phyloP scores from a whole-genome alignment of 768 basidiomycete genomes.

The Gymnopilus dilepis region DNA sequence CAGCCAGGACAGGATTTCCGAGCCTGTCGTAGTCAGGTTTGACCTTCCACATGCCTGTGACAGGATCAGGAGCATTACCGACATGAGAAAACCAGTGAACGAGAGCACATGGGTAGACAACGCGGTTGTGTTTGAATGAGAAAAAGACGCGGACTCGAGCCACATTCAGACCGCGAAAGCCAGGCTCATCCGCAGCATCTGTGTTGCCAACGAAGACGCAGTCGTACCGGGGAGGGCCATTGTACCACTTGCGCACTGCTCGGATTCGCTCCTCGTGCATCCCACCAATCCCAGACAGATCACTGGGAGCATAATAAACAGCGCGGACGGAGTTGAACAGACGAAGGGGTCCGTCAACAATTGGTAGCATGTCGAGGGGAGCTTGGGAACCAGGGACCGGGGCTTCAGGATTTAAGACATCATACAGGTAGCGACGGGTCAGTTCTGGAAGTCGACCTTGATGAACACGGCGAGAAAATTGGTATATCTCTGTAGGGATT shows the following conservation, averaged over 20 bases:
- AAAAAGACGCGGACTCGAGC: constrained; percentile 32
- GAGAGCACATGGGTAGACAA: constrained; percentile 31
- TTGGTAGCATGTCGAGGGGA: constrained; percentile 27
- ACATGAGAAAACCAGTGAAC: constrained; percentile 30
- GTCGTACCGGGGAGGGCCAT: constrained; percentile 31
- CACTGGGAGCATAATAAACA: constrained; percentile 39
- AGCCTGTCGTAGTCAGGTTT: constrained; percentile 21
- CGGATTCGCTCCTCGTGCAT: constrained; percentile 35
- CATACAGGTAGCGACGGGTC: constrained; percentile 17
- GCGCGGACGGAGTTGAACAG: constrained; percentile 34
- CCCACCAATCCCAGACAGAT: constrained; percentile 33
- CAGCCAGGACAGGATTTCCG: constrained; percentile 4
- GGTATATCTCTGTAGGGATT: background rate
- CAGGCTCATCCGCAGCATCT: constrained; percentile 8
- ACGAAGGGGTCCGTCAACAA: constrained; percentile 18
- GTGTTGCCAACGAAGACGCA: constrained; percentile 29
- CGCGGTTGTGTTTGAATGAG: constrained; percentile 23
- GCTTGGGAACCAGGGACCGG: constrained; percentile 14
- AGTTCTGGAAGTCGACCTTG: constrained; percentile 12
- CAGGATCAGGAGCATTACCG: constrained; percentile 25
- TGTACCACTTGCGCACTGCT: constrained; percentile 32
- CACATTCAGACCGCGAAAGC: constrained; percentile 31
- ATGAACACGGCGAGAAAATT: constrained; percentile 6
- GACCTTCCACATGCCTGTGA: constrained; percentile 38
- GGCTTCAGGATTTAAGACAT: constrained; percentile 10